Evolutionary conservation across 768 basidiomycete genomes (phyloP).

Genomic region (Udeniomyces megalosporus): DNA sequence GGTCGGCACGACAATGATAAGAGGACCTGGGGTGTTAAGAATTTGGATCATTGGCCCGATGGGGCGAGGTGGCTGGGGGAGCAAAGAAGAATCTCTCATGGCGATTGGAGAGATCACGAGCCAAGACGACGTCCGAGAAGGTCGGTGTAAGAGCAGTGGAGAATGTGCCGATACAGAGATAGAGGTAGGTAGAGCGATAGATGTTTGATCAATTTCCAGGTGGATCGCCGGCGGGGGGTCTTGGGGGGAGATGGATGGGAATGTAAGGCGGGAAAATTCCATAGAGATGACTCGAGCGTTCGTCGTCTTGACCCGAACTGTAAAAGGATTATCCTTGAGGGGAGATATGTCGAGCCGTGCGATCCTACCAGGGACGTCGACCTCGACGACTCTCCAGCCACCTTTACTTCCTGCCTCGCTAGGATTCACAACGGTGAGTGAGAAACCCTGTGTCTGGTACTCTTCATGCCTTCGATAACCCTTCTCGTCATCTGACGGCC

Average conservation of each 20-base stretch:
- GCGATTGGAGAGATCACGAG: not conserved
- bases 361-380: conserved; percentile 54
- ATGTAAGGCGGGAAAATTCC: not conserved
- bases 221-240: not conserved
- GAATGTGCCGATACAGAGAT: not conserved
- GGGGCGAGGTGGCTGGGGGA: conserved; percentile 16
- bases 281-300: not conserved
- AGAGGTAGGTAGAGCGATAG: not conserved
- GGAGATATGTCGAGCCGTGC: not conserved
- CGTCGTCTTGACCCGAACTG: not conserved
- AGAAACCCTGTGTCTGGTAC: conserved; percentile 35
- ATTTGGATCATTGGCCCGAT: conserved; percentile 52
- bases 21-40: conserved; percentile 39
- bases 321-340: not conserved
- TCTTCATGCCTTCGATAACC: conserved; percentile 14
- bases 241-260: not conserved
- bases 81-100: not conserved
- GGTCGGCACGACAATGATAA: conserved; percentile 41
- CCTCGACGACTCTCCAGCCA: conserved; percentile 49
- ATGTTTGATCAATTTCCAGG: not conserved
- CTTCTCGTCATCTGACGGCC: conserved; percentile 3
- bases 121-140: too few relatives aligned
- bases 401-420: conserved; percentile 51
- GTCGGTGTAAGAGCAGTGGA: not conserved
- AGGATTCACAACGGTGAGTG: conserved; percentile 56